Base-by-base conservation (phyloP, 352 stramenopile species). In the Phytophthora pseudosyringae region DNA sequence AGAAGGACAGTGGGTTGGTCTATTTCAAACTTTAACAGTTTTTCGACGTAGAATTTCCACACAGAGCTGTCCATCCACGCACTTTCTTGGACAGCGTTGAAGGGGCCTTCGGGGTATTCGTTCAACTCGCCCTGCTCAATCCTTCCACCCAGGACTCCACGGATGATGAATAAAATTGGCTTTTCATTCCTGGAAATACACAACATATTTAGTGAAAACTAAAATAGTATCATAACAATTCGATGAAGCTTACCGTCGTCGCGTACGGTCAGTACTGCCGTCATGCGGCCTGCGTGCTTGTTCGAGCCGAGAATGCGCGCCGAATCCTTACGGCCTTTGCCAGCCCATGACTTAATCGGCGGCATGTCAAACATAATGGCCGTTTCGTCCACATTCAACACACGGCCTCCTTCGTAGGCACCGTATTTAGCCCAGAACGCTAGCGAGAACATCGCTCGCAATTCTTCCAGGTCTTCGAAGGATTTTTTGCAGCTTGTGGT, bases 351-450 rank as follows among this genome's bases (percentile, higher is more conserved):
- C 13, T 63, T 63, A 13, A 41, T 18, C 4, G 41, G 55, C 12
- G 55, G 33, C 26, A 54, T 55, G 28, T 61, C 53, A 12, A n/a
- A n/a, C n/a, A n/a, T n/a, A n/a, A n/a, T n/a, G n/a, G n/a, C n/a
- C n/a, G n/a, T n/a, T n/a, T n/a, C 55, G 13, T 63, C 35, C 5
- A 55, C 56, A 21, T 64, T 56, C 16, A 64, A 49, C 16, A 50
- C 33, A 18, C 52, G 15, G n/a, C 39, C 39, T 26, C 40, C 29
- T 16, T n/a, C n/a, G n/a, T 50, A n/a, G 35, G 28, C 33, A 6
- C 3, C 16, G 1, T 16, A 29, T n/a, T 43, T 21, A 4, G 12
- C 8, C 52, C 52, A 60, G 26, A 51, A 15, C 0, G 21, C 18
- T 5, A 44, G 10, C 5, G 29, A 28, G 32, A 50, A 60, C 12